Conservation (phyloP, 257 asterid species). For the Nemophila menziesii region DNA sequence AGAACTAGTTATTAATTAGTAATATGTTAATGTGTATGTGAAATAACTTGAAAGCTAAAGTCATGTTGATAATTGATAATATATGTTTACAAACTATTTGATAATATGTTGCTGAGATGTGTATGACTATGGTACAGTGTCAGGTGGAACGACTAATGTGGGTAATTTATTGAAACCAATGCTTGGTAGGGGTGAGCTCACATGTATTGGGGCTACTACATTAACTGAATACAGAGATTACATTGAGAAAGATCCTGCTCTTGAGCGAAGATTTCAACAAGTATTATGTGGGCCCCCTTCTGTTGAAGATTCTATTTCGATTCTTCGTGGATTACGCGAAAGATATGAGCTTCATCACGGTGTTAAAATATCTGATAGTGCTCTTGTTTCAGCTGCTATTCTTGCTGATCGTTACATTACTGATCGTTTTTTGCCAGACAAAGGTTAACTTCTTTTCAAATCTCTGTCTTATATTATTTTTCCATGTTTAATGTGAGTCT, state of each 20-base stretch:
- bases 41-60: neutral
- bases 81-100: neutral
- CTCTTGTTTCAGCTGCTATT: slow-evolving; percentile 87
- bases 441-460: slow-evolving; percentile 34
- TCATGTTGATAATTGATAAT: too few species aligned
- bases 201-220: slow-evolving; percentile 96
- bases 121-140: slow-evolving; percentile 28
- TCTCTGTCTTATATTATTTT: neutral
- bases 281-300: slow-evolving; percentile 89
- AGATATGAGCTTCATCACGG: slow-evolving; percentile 96
- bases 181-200: slow-evolving; percentile 97
- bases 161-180: slow-evolving; percentile 92
- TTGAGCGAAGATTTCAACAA: slow-evolving; percentile 96
- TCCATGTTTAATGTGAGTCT: slow-evolving; percentile 1
- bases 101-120: too few species aligned
- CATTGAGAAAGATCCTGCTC: slow-evolving; percentile 86
- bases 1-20: too few species aligned
- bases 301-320: slow-evolving; percentile 80
- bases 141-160: slow-evolving; percentile 95
- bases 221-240: slow-evolving; percentile 87
- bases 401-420: slow-evolving; percentile 88
- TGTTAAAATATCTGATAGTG: slow-evolving; percentile 84
- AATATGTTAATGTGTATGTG: too few species aligned
- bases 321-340: slow-evolving; percentile 91
- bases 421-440: slow-evolving; percentile 90